A percentile compares a stretch with the other conserved stretches of the same genome.
Evolutionary conservation across 2,329 filamentous ascomycete species (phyloP).

Genomic region (Cordyceps cicadae): DNA sequence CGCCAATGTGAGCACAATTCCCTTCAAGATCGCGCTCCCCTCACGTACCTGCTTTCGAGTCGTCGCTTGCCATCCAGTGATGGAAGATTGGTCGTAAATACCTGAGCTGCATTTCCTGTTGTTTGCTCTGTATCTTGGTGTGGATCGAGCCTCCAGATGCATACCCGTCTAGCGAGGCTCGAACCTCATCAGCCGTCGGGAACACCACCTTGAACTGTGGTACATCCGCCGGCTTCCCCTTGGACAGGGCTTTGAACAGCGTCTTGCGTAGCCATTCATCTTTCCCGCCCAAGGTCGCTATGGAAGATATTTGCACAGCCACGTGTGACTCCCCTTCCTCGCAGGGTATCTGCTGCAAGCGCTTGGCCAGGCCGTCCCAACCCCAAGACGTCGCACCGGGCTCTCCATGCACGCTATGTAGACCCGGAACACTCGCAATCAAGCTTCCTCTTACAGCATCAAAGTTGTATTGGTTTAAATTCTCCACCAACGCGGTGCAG

Average conservation of each 20-base stretch:
- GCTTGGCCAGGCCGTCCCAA: constrained; percentile 59
- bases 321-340: constrained; percentile 36
- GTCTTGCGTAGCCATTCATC: constrained; percentile 65
- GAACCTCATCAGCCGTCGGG: constrained; percentile 71
- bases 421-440: constrained; percentile 70
- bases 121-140: constrained; percentile 61
- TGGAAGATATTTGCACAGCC: constrained; percentile 65
- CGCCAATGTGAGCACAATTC: not conserved
- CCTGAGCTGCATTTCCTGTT: constrained; percentile 65
- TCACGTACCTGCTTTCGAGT: not conserved
- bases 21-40: not conserved
- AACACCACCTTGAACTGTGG: constrained; percentile 66
- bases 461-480: constrained; percentile 61
- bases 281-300: constrained; percentile 65
- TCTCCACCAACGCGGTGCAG: constrained; percentile 45
- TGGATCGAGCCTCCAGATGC: constrained; percentile 71
- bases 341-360: constrained; percentile 47
- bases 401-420: constrained; percentile 42
- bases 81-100: constrained; percentile 64
- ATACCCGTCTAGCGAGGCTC: constrained; percentile 70
- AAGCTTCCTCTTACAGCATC: constrained; percentile 58
- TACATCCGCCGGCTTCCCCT: constrained; percentile 13
- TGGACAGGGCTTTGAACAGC: constrained; percentile 44
- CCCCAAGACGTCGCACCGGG: constrained; percentile 58
- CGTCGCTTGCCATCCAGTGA: constrained; percentile 64